A percentile compares a stretch with the other conserved stretches of the same genome.
phyloP scores from a whole-genome alignment of 306 rosid genomes.

The Fagus crenata region DNA sequence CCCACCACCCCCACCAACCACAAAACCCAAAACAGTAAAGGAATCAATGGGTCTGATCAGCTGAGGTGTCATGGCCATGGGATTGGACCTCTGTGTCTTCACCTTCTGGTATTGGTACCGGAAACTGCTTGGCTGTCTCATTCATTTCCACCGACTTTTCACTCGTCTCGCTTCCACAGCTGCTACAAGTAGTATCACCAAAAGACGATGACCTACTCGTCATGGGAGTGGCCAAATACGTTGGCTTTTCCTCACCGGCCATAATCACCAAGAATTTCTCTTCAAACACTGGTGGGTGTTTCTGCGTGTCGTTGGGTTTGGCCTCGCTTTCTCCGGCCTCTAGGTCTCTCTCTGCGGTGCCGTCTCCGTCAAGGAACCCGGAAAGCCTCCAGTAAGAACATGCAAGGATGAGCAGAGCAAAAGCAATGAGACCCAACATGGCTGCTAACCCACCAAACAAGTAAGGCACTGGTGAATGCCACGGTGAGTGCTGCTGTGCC shows the following conservation, averaged over 20 bases:
- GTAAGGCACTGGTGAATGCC: slow-evolving; percentile 98
- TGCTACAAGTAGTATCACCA: slow-evolving; percentile 41
- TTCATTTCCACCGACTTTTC: slow-evolving; percentile 40
- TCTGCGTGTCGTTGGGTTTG: slow-evolving; percentile 39
- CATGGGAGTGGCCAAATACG: slow-evolving; percentile 84
- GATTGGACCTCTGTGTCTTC: no score
- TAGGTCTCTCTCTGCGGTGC: slow-evolving; percentile 44
- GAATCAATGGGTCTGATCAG: slow-evolving; percentile 40
- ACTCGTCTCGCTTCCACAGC: slow-evolving; percentile 43
- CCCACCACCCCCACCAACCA: not conserved
- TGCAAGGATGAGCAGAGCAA: slow-evolving; percentile 87
- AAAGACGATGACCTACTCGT: slow-evolving; percentile 68
- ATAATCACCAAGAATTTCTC: slow-evolving; percentile 89
- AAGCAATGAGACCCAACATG: slow-evolving; percentile 94
- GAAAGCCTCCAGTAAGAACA: slow-evolving; percentile 99
- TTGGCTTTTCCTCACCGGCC: slow-evolving; percentile 90
- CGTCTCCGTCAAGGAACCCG: slow-evolving; percentile 58
- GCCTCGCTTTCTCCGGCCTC: slow-evolving; percentile 50
- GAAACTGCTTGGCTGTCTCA: slow-evolving; percentile 29
- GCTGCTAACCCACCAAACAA: slow-evolving; percentile 94
- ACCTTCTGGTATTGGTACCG: not conserved
- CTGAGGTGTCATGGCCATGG: slow-evolving; percentile 27
- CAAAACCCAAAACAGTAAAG: not conserved
- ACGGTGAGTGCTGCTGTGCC: slow-evolving; percentile 55
- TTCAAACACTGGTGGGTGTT: slow-evolving; percentile 51